Percentiles rank a stretch among this genome's conserved stretches.
These are phyloP conservation scores for Vicia villosa DNA, from an alignment of 306 rosid species.

Conservation along the genomic window DNA sequence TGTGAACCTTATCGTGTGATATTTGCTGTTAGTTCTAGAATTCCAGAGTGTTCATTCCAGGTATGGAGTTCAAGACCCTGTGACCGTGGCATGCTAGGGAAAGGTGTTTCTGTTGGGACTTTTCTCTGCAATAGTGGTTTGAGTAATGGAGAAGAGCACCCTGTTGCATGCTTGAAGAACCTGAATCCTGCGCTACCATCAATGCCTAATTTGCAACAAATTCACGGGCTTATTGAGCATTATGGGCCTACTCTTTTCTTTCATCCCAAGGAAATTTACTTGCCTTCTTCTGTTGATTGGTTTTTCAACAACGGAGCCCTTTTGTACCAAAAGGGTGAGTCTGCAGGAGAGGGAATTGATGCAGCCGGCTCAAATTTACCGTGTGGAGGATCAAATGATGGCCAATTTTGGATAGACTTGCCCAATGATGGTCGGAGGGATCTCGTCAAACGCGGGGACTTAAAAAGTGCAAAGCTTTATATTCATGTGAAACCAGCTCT, in stretches of 20 bases:
- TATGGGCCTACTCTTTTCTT: conserved; percentile 90
- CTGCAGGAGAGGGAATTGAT: conserved; percentile 59
- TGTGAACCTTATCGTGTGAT: conserved; percentile 60
- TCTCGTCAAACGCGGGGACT: conserved; percentile 53
- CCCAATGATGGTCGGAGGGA: conserved; percentile 54
- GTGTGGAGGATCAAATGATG: conserved; percentile 60
- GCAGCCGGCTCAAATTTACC: conserved; percentile 74
- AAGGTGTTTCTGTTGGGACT: conserved; percentile 77
- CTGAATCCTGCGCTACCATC: conserved; percentile 45
- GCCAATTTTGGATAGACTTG: conserved; percentile 80
- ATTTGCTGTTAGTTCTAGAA: conserved; percentile 39
- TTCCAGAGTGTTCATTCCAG: conserved; percentile 49
- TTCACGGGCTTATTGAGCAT: conserved; percentile 72
- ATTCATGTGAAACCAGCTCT: conserved; percentile 89
- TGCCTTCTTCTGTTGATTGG: conserved; percentile 94
- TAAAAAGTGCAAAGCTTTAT: conserved; percentile 69
- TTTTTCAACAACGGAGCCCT: conserved; percentile 71
- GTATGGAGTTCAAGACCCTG: conserved; percentile 68
- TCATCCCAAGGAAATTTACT: conserved; percentile 77
- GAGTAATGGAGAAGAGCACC: conserved; percentile 46
- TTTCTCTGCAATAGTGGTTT: conserved; percentile 57
- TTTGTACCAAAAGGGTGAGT: conserved; percentile 47
- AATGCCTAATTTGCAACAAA: conserved; percentile 86
- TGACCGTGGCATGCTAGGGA: conserved; percentile 66
- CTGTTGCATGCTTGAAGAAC: conserved; percentile 80